These are phyloP conservation scores for Euphorbia schlechtendalii DNA, from an alignment of 441 rosid species.

Conservation along the genomic window DNA sequence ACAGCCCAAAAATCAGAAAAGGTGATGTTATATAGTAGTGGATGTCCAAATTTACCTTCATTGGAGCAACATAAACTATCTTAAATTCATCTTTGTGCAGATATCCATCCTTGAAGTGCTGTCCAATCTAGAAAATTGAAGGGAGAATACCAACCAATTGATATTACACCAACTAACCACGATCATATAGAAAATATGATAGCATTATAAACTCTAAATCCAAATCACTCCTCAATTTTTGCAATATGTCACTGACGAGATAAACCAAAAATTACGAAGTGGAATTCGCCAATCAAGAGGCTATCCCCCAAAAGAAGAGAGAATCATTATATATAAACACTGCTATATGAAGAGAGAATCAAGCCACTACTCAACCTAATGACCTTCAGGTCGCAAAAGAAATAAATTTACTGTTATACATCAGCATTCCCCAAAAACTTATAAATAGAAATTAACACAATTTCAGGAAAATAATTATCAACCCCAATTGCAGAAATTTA, in stretches of 20 bases:
- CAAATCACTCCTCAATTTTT: not conserved
- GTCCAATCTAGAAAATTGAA: constrained; percentile 59
- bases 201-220: constrained; percentile 1
- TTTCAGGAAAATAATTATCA: not conserved
- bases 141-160: not conserved
- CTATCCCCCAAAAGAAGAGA: not conserved
- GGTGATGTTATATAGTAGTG: not conserved
- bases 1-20: not conserved
- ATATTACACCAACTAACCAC: not conserved
- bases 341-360: not conserved
- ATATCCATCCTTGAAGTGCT: constrained; percentile 93
- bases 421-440: not conserved
- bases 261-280: not conserved
- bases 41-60: constrained; percentile 56
- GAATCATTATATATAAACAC: not conserved
- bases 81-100: constrained; percentile 92
- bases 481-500: not conserved
- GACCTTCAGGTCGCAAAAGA: not conserved
- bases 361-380: not conserved
- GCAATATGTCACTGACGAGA: not conserved
- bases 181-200: not conserved
- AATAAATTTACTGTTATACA: not conserved
- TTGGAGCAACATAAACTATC: constrained; percentile 98
- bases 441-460: not conserved
- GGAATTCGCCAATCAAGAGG: not conserved